Conservation (phyloP, 2,329 filamentous ascomycete genomes). For the Pleurostoma richardsiae region DNA sequence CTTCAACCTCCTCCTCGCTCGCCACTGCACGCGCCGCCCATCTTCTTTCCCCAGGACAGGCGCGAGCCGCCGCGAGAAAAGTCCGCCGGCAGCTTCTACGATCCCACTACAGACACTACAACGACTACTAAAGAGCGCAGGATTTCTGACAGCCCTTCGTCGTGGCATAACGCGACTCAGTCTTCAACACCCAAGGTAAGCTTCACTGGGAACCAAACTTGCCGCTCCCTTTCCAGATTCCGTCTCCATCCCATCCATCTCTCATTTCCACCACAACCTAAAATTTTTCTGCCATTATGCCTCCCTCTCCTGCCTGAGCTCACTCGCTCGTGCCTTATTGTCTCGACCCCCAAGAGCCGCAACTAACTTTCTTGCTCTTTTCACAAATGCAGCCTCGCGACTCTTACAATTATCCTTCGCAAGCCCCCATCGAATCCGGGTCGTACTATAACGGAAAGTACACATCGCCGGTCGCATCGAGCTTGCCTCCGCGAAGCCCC, state of each 20-base stretch:
- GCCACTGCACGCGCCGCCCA: constrained; percentile 36
- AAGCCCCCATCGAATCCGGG: constrained; percentile 32
- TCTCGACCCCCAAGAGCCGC: background rate
- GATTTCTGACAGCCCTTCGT: constrained; percentile 37
- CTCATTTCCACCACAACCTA: constrained; percentile 3
- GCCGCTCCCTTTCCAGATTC: constrained; percentile 8
- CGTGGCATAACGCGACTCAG: constrained; percentile 40
- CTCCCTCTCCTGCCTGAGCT: background rate
- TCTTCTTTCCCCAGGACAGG: constrained; percentile 31
- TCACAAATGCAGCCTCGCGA: constrained; percentile 39
- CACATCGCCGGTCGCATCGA: constrained; percentile 40
- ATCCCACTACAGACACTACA: constrained; percentile 46
- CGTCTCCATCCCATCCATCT: background rate
- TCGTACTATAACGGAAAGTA: constrained; percentile 46
- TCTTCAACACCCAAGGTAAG: constrained; percentile 43
- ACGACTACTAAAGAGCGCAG: constrained; percentile 39
- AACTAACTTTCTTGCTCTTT: constrained; percentile 4
- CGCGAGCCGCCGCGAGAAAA: constrained; percentile 30
- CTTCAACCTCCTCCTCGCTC: constrained; percentile 27
- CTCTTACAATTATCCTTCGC: constrained; percentile 40
- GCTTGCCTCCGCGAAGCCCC: constrained; percentile 44
- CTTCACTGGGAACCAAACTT: constrained; percentile 6
- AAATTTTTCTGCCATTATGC: constrained; percentile 4
- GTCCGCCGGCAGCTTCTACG: constrained; percentile 44
- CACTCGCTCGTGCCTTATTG: background rate